Base-by-base conservation (phyloP, 2,329 filamentous ascomycete genomes). In the Aspergillus vadensis region DNA sequence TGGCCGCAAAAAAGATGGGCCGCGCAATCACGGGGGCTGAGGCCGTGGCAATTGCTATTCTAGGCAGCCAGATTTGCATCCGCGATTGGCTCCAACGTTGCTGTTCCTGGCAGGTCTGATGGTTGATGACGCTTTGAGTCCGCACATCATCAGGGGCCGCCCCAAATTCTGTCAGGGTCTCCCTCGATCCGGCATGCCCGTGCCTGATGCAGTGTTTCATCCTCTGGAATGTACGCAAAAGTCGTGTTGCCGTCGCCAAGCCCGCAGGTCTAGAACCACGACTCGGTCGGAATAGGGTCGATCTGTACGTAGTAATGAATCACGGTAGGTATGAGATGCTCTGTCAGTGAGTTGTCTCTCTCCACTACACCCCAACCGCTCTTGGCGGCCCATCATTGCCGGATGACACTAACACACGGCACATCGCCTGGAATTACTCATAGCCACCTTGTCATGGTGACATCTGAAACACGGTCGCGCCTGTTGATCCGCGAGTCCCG, bases 1-100 rank as follows among this genome's bases (percentile, higher is more conserved):
- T 30, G 15, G 47, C 4, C 10, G 27, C 9, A 27, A 15, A 57
- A 56, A 53, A 41, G 27, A 50, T 57, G 52, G 58, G 63, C 63
- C 64, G 62, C 65, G 65, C 64, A 67, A 67, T 61, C 65, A 23
- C 43, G 53, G 30, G 50, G 30, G 44, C 39, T 48, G 44, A 32
- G 47, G 54, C 52, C 38, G 57, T 50, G 52, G 52, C 57, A 52
- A 43, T 55, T 21, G 38, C 39, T 43, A 49, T 15, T n/a, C 21
- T 59, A 62, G 60, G 60, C 58, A 48, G n/a, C 52, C 48, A 56
- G 49, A 21, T 36, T 52, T 51, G 19, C 32, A 36, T 36, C 32
- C 32, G 30, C 30, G 41, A 59, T 59, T 62, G 53, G 57, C 21
- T 32, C 19, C 17, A 43, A 19, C 19, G 25, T n/a, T 21, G 21